Percentiles rank a stretch among this genome's conserved stretches.
These are phyloP conservation scores for Byssochlamys sp. DNA, from an alignment of 2,329 filamentous ascomycete genomes.

Conservation along the genomic window DNA sequence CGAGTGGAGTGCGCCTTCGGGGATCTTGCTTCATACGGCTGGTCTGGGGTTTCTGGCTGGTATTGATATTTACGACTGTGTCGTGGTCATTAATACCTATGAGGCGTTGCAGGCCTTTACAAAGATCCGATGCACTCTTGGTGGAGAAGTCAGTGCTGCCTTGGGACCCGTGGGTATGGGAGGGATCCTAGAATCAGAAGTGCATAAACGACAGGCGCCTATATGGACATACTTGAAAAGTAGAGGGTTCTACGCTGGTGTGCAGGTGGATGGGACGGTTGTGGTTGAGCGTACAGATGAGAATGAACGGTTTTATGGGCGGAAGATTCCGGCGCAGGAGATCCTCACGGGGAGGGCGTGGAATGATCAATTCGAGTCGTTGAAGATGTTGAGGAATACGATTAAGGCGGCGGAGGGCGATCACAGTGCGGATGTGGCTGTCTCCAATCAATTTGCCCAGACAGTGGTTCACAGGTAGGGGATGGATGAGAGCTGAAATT, in stretches of 20 bases:
- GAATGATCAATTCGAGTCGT: slow-evolving; percentile 44
- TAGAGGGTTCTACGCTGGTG: slow-evolving; percentile 75
- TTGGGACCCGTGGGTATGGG: slow-evolving; percentile 70
- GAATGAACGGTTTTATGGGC: slow-evolving; percentile 75
- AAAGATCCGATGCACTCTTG: slow-evolving; percentile 66
- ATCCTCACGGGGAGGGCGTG: slow-evolving; percentile 54
- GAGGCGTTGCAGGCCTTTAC: slow-evolving; percentile 77
- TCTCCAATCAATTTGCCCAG: not conserved
- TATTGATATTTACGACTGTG: slow-evolving; percentile 91
- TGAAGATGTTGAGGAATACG: slow-evolving; percentile 62
- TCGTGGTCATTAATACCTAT: slow-evolving; percentile 81
- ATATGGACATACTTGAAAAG: slow-evolving; percentile 84
- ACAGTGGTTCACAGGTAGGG: no score
- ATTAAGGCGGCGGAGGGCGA: slow-evolving; percentile 82
- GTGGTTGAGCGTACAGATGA: slow-evolving; percentile 76
- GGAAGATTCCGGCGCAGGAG: slow-evolving; percentile 51
- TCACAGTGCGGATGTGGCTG: not conserved
- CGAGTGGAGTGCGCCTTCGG: slow-evolving; percentile 82
- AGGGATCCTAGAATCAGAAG: slow-evolving; percentile 58
- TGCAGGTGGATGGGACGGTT: slow-evolving; percentile 78
- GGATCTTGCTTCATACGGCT: slow-evolving; percentile 80
- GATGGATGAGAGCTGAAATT: no score
- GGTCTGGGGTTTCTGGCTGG: slow-evolving; percentile 82
- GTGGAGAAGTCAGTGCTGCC: slow-evolving; percentile 67
- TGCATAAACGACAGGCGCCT: slow-evolving; percentile 59